phyloP scores from a whole-genome alignment of 139 green algal genomes.

The Auxenochlorella pyrenoidosa region DNA sequence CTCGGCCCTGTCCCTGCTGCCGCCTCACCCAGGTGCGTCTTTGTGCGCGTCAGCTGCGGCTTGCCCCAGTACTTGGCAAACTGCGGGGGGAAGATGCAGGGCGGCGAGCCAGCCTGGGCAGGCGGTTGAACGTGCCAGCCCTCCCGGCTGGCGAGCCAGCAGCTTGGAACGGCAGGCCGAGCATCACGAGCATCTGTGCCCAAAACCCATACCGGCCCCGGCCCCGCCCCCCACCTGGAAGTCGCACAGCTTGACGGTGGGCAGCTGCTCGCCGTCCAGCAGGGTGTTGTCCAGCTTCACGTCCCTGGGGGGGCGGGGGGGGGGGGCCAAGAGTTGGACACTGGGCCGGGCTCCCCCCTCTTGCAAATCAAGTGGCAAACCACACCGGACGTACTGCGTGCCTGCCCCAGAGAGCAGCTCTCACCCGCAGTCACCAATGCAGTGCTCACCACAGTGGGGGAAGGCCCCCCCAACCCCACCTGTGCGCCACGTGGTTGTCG shows the following conservation, averaged over 20 bases:
- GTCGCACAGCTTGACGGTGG: conserved; percentile 78
- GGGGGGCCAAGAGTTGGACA: background rate
- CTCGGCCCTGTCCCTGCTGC: background rate
- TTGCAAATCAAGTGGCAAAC: too few species aligned
- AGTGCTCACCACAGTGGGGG: background rate
- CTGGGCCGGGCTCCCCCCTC: too few species aligned
- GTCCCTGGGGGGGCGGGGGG: conserved; percentile 40
- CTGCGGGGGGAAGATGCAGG: background rate
- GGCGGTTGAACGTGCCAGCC: too few species aligned
- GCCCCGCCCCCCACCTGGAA: conserved; percentile 54
- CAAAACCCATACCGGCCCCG: too few species aligned
- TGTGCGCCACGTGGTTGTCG: conserved; percentile 41
- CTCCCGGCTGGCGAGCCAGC: too few species aligned
- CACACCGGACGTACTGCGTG: background rate
- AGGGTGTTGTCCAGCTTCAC: conserved; percentile 86
- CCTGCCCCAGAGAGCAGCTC: too few species aligned
- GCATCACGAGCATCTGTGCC: too few species aligned
- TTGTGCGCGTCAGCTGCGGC: conserved; percentile 55
- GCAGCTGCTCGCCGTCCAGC: conserved; percentile 68
- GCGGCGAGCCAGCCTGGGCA: too few species aligned
- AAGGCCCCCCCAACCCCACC: background rate
- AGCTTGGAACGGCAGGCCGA: too few species aligned
- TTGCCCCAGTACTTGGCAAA: conserved; percentile 63
- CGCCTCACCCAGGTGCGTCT: conserved; percentile 66
- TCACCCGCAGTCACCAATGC: too few species aligned